These are phyloP conservation scores for Chaetomium sp. DNA, from an alignment of 2,329 filamentous ascomycete species.

Conservation along the genomic window DNA sequence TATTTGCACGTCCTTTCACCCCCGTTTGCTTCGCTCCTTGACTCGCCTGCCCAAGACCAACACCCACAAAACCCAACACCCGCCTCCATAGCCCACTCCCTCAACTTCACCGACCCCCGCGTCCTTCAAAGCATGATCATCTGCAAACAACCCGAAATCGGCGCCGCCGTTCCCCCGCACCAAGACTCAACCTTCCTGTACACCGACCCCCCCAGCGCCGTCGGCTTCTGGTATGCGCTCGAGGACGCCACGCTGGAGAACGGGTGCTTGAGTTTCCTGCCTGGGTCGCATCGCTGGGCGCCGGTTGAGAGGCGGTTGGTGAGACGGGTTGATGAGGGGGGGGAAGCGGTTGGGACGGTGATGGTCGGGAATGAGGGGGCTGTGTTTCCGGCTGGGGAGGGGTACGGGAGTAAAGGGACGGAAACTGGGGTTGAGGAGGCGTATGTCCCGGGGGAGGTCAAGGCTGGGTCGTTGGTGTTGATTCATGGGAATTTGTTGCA, in stretches of 20 bases:
- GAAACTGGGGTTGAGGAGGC: conserved; percentile 41
- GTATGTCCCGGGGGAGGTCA: conserved; percentile 79
- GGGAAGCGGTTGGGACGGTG: conserved; percentile 46
- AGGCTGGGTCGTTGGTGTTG: conserved; percentile 81
- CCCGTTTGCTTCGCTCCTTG: conserved; percentile 55
- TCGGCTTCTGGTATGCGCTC: conserved; percentile 96
- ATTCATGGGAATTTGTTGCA: conserved; percentile 96
- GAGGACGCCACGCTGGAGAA: conserved; percentile 85
- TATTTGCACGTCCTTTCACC: conserved; percentile 63
- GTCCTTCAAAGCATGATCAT: conserved; percentile 94
- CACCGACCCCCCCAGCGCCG: conserved; percentile 78
- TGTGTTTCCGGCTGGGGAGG: conserved; percentile 51
- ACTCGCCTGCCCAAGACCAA: conserved; percentile 33
- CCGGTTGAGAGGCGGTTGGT: conserved; percentile 71
- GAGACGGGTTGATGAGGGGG: conserved; percentile 43
- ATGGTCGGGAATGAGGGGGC: conserved; percentile 65
- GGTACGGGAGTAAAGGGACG: conserved; percentile 40
- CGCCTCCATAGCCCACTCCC: conserved; percentile 57
- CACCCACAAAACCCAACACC: conserved; percentile 29
- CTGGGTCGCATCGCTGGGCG: conserved; percentile 68
- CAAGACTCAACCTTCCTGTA: conserved; percentile 92
- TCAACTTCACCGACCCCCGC: conserved; percentile 71
- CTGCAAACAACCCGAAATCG: conserved; percentile 96
- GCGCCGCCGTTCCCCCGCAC: conserved; percentile 82
- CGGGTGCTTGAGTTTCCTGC: conserved; percentile 80